Evolutionary conservation across 148 eudicot species (phyloP).

Genomic region (Rhododendron kiyosumense): DNA sequence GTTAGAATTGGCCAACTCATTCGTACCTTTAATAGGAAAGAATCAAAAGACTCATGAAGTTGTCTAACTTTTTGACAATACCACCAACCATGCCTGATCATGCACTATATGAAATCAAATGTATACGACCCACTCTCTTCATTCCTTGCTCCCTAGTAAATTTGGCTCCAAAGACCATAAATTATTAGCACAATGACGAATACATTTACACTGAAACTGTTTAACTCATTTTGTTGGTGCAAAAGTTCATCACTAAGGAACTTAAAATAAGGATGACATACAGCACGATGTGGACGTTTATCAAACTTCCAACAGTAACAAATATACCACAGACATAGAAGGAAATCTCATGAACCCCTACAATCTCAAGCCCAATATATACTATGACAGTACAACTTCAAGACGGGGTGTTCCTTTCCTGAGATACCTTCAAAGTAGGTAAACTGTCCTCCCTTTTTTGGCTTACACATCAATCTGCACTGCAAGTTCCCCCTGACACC

Average conservation of each 20-base stretch:
- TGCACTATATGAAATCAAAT: neutral
- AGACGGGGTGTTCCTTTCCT: neutral
- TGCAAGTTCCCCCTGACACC: neutral
- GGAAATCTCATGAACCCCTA: neutral
- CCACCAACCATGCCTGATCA: neutral
- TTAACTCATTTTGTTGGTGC: neutral
- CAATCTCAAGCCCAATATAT: neutral
- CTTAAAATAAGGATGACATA: neutral
- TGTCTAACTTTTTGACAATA: neutral
- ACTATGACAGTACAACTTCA: neutral
- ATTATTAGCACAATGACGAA: neutral
- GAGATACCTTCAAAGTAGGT: neutral
- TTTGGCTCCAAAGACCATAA: neutral
- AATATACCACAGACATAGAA: neutral
- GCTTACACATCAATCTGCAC: neutral
- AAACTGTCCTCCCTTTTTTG: neutral
- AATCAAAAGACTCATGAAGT: neutral
- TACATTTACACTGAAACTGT: neutral
- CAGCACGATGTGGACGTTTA: neutral
- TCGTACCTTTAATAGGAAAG: neutral
- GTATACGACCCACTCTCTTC: neutral
- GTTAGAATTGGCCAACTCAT: neutral
- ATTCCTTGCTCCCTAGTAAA: neutral
- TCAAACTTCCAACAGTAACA: neutral
- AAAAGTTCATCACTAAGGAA: neutral